Evolutionary conservation across 2,329 filamentous ascomycete species (phyloP).

Genomic region (Zymoseptoria brevis): DNA sequence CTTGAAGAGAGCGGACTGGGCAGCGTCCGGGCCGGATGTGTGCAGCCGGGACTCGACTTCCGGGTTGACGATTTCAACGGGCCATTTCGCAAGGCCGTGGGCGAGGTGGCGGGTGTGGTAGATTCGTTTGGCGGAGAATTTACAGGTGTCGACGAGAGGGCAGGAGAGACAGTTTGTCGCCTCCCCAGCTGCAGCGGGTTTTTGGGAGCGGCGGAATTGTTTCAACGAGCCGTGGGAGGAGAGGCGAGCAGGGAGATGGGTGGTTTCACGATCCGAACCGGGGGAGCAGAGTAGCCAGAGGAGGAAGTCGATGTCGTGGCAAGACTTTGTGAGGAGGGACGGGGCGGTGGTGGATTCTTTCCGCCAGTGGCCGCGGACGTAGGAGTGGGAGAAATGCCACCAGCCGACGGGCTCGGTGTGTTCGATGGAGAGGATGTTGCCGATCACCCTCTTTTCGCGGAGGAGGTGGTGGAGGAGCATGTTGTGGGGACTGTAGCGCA

Average conservation of each 20-base stretch:
- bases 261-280: slow-evolving; percentile 29
- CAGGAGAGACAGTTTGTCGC: slow-evolving; percentile 87
- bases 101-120: slow-evolving; percentile 65
- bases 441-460: slow-evolving; percentile 65
- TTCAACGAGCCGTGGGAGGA: slow-evolving; percentile 68
- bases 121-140: slow-evolving; percentile 77
- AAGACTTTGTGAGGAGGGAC: slow-evolving; percentile 86
- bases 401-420: slow-evolving; percentile 93
- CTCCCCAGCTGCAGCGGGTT: slow-evolving; percentile 63
- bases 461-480: slow-evolving; percentile 72
- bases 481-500: slow-evolving; percentile 91
- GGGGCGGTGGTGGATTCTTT: slow-evolving; percentile 68
- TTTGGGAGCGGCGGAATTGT: slow-evolving; percentile 67
- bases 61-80: slow-evolving; percentile 78
- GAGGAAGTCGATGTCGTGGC: slow-evolving; percentile 89
- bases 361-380: slow-evolving; percentile 90
- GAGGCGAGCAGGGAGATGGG: slow-evolving; percentile 66
- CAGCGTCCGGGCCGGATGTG: slow-evolving; percentile 40
- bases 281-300: slow-evolving; percentile 85
- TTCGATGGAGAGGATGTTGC: slow-evolving; percentile 75
- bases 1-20: slow-evolving; percentile 43
- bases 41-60: slow-evolving; percentile 74
- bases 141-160: slow-evolving; percentile 63
- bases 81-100: slow-evolving; percentile 66
- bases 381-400: slow-evolving; percentile 92